Evolutionary conservation across 1,284 basidiomycete genomes (phyloP).

Genomic region (Rhodotorula mucilaginosa): DNA sequence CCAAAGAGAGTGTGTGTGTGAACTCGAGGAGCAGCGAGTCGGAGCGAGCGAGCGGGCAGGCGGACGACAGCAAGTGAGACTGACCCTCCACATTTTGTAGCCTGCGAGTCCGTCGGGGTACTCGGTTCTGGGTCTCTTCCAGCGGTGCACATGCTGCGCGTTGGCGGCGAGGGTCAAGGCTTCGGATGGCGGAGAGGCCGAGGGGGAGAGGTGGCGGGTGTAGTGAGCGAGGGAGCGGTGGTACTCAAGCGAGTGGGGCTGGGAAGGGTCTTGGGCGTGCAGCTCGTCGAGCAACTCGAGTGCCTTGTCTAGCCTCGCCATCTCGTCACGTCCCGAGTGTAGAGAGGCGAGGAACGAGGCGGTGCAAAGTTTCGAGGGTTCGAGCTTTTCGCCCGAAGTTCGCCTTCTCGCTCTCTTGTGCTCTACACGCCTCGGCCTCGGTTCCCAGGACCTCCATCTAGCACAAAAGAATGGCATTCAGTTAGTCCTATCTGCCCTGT

Average conservation of each 20-base stretch:
- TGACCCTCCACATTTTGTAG: conserved; percentile 36
- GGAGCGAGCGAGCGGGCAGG: neutral
- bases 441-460: neutral
- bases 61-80: neutral
- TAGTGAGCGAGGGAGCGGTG: conserved; percentile 17
- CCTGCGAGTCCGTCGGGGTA: conserved; percentile 14
- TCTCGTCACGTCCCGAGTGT: too few relatives aligned
- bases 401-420: neutral
- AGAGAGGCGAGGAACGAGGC: neutral
- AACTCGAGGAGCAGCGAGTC: neutral
- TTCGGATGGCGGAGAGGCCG: conserved; percentile 7
- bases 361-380: too few relatives aligned
- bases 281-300: neutral
- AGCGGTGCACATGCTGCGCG: conserved; percentile 26
- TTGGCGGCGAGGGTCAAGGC: conserved; percentile 23
- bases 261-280: conserved; percentile 10
- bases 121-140: conserved; percentile 21
- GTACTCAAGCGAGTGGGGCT: conserved; percentile 1
- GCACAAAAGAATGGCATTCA: conserved; percentile 16
- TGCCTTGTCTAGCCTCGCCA: neutral
- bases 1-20: neutral
- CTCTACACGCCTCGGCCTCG: neutral
- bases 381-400: too few relatives aligned
- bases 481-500: neutral
- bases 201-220: conserved; percentile 3